Base-by-base conservation (phyloP, 2,329 filamentous ascomycete genomes). In the Graphium sp. region DNA sequence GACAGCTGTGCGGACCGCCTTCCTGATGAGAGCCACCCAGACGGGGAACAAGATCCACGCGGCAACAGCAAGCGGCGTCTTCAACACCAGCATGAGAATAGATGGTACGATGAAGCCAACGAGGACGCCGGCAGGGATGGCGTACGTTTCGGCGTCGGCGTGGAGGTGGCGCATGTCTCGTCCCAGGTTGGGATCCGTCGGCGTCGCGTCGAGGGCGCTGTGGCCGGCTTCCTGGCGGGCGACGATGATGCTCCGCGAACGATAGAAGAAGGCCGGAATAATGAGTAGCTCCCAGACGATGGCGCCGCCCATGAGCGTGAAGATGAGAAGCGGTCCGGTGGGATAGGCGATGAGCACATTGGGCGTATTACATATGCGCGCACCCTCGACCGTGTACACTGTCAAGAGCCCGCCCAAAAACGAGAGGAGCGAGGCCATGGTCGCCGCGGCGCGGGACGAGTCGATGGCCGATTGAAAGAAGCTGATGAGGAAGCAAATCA, bases 1-100 rank as follows among this genome's bases (percentile, higher is more conserved):
- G 10, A 49, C 26, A 12, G 32, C 20, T 20, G 31, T 37, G 9
- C 52, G 48, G 18, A 58, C 44, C 6, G 36, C 42, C 29, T 52
- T 47, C 1, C 60, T 57, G 12, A 61, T 34, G 8, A 56, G 33
- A 3, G 55, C 51, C 2, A 66, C 59, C 43, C 58, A 61, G 24
- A 63, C 31, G 0, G 62, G 62, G 41, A 63, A 66, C 40, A 65
- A 52, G 10, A 67, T 49, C 62, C 62, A 67, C n/a, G 53, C 31
- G 6, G 47, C 37, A 18, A 65, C 50, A 13, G 49, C 37, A 9
- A 37, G 37, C 0, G 56, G 48, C 1, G 49, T 37, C 27, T 49
- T 48, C 26, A 53, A 36, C n/a, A 48, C 37, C n/a, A 67, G 48
- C 55, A 66, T 59, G 19, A 56, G 33, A 4, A 54, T 22, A 1